A percentile compares a stretch with the other conserved stretches of the same genome.
phyloP scores from a whole-genome alignment of 164 flowering plant species.

The Echeveria elegans region DNA sequence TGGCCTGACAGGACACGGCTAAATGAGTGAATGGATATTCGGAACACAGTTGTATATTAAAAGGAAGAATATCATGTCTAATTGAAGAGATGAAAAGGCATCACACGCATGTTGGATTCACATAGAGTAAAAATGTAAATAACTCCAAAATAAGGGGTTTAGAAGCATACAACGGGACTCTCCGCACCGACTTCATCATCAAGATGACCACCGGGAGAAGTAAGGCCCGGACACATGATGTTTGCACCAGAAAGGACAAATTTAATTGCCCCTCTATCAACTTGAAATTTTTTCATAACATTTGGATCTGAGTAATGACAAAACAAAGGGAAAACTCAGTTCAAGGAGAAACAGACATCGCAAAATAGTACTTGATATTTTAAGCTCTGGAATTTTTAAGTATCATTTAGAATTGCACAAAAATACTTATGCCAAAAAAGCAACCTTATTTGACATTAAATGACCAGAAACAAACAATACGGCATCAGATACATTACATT shows the following conservation, averaged over 20 bases:
- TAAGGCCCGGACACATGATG: conserved; percentile 99
- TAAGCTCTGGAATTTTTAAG: neutral
- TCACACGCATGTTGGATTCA: neutral
- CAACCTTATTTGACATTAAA: neutral
- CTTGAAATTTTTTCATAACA: conserved; percentile 92
- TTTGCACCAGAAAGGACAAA: conserved; percentile 98
- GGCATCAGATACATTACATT: conserved; percentile 42
- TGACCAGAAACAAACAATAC: neutral
- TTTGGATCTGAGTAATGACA: conserved; percentile 61
- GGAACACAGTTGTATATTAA: neutral
- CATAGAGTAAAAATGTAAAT: neutral
- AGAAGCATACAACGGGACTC: conserved; percentile 75
- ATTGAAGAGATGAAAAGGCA: neutral
- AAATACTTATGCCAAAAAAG: neutral
- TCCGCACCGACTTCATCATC: conserved; percentile 88
- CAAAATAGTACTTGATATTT: neutral
- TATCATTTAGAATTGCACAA: neutral
- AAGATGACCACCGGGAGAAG: conserved; percentile 94
- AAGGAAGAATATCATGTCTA: neutral
- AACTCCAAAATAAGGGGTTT: neutral
- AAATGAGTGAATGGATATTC: conserved; percentile 13
- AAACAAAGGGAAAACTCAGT: neutral
- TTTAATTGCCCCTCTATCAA: conserved; percentile 93
- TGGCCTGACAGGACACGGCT: conserved; percentile 49
- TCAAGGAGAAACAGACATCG: neutral